Percentiles rank a stretch among this genome's conserved stretches.
These are phyloP conservation scores for Suhomyces bolitotheri DNA, from an alignment of 1,139 yeast genomes.

Conservation along the genomic window DNA sequence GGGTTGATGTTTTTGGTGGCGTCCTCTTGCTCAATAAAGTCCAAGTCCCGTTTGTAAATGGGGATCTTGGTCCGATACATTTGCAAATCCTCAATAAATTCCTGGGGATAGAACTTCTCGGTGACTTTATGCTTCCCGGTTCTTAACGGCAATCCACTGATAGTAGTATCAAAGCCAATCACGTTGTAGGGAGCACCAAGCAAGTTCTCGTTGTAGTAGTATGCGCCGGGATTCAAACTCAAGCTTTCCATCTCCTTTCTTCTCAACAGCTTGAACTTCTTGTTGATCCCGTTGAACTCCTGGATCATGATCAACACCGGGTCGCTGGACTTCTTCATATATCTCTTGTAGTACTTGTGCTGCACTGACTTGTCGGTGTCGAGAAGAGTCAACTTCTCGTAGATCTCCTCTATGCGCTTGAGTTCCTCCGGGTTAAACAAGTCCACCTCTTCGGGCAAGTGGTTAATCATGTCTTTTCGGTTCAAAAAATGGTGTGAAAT, in stretches of 20 bases:
- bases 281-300: conserved; percentile 38
- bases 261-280: conserved; percentile 38
- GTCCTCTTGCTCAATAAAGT: conserved; percentile 36
- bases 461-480: conserved; percentile 34
- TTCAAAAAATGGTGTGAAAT: conserved; percentile 40
- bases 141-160: conserved; percentile 43
- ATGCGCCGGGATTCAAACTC: conserved; percentile 30
- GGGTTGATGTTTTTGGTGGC: conserved; percentile 25
- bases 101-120: conserved; percentile 36
- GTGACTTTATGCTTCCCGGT: conserved; percentile 23
- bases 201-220: conserved; percentile 31
- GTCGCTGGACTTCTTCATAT: conserved; percentile 35
- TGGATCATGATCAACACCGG: conserved; percentile 35
- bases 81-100: conserved; percentile 43
- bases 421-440: conserved; percentile 26
- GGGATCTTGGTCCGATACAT: conserved; percentile 34
- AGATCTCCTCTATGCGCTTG: conserved; percentile 34
- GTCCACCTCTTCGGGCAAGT: conserved; percentile 43
- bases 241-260: conserved; percentile 36
- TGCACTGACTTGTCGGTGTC: conserved; percentile 45
- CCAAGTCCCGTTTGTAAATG: conserved; percentile 41
- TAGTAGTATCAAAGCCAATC: conserved; percentile 44
- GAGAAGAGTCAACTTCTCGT: conserved; percentile 32
- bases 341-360: conserved; percentile 38
- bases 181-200: conserved; percentile 43